These are phyloP conservation scores for Gynostemma pentaphyllum DNA, from an alignment of 306 rosid genomes.

Conservation along the genomic window DNA sequence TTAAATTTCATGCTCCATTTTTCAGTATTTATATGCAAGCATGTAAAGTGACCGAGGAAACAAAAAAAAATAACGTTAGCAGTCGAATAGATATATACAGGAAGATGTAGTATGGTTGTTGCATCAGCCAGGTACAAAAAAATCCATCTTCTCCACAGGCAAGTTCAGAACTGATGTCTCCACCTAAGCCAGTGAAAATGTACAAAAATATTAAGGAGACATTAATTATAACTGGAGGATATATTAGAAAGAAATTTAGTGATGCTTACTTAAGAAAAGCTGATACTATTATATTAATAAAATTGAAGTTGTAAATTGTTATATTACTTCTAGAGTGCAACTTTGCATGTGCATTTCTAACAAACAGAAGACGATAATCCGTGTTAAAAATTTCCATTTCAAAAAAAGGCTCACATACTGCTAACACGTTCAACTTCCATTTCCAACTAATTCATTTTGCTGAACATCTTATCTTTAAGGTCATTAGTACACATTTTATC, in stretches of 20 bases:
- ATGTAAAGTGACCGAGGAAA: background rate
- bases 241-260: too few species aligned
- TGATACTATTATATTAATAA: background rate
- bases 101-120: background rate
- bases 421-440: background rate
- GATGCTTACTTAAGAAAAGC: too few species aligned
- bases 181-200: slow-evolving; percentile 32
- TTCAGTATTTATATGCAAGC: background rate
- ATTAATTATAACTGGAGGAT: background rate
- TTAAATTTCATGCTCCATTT: background rate
- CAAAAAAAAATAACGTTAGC: background rate
- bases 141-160: slow-evolving; percentile 93
- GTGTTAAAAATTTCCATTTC: background rate
- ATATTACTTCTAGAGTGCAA: background rate
- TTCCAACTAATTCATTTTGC: background rate
- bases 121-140: slow-evolving; percentile 66
- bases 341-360: background rate
- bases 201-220: background rate
- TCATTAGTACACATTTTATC: background rate
- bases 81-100: background rate
- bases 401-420: too few species aligned
- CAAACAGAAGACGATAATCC: background rate
- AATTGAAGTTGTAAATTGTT: background rate
- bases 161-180: slow-evolving; percentile 78
- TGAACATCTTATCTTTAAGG: background rate